These are phyloP conservation scores for Mycena epipterygia DNA, from an alignment of 768 basidiomycete species.

Conservation along the genomic window DNA sequence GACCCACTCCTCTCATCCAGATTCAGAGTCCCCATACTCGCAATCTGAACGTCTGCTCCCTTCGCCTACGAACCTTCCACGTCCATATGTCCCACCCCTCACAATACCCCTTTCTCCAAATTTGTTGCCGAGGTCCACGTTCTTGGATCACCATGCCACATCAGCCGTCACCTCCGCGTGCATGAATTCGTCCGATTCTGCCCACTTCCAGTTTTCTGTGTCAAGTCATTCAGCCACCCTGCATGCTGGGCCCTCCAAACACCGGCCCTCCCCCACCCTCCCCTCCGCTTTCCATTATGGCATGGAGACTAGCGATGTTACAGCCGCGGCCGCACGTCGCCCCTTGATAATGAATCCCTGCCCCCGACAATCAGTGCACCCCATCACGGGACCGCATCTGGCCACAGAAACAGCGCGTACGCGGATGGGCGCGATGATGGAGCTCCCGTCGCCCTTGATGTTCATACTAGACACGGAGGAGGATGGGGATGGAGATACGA, in stretches of 20 bases:
- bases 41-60: too few species aligned
- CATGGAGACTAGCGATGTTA: neutral
- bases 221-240: neutral
- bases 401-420: slow-evolving; percentile 1
- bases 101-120: neutral
- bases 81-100: neutral
- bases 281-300: neutral
- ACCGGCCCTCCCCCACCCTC: neutral
- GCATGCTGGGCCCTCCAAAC: neutral
- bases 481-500: neutral
- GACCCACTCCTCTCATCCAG: neutral
- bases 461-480: neutral
- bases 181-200: slow-evolving; percentile 18
- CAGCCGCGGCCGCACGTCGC: neutral
- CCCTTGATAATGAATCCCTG: neutral
- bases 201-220: neutral
- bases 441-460: slow-evolving; percentile 20
- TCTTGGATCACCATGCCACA: neutral
- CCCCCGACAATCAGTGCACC: slow-evolving; percentile 3
- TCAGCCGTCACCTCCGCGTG: slow-evolving; percentile 11
- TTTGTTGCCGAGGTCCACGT: neutral
- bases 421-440: slow-evolving; percentile 11
- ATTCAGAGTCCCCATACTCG: neutral
- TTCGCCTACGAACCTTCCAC: too few species aligned
- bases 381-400: slow-evolving; percentile 15